Base-by-base conservation (phyloP, 2,329 filamentous ascomycete species). In the Neocatenulostroma microsporum region DNA sequence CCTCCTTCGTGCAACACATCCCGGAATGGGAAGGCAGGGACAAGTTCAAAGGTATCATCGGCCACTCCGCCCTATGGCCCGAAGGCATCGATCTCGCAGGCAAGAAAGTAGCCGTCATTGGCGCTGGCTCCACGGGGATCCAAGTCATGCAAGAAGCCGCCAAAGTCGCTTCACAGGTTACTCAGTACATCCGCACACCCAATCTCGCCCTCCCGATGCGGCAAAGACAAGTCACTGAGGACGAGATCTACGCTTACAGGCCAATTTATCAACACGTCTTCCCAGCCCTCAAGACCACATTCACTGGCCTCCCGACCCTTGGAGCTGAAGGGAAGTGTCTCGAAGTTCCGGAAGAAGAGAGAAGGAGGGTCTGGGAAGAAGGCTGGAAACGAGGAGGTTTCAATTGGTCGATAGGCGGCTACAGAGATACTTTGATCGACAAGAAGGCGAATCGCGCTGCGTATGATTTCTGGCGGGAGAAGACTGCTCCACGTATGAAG, bases 131-230 rank as follows among this genome's bases (percentile, higher is more conserved):
- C 3, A 64, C 63, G 0, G 64, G 58, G 4, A 59, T 68, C 3
- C 64, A 68, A 35, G 54, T 58, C 21, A 55, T 52, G 3, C 56
- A 60, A 26, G 55, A 58, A 36, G 42, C 52, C 3, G 51, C 50
- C 23, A 51, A 51, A 27, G 42, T 48, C 19, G 52, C 50, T 7
- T 36, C 34, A 2, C 60, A 55, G 3, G 53, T 82, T 1, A 67
- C 62, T 1, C 73, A 82, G 17, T 80, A 81, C 55, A 75, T 82
- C 48, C 68, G 79, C 9, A 81, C 76, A 0, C 78, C 79, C 0
- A 82, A 81, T 40, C 62, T 80, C 5, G 74, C 73, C 0, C 48
- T 82, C 2, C 76, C 77, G 0, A 79, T 82, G 73, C 63, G 67
- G 3, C 68, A 70, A 37, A 58, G 63, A 4, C 26, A 58, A 1